These are phyloP conservation scores for Benincasa hispida DNA, from an alignment of 306 rosid genomes.

Conservation along the genomic window DNA sequence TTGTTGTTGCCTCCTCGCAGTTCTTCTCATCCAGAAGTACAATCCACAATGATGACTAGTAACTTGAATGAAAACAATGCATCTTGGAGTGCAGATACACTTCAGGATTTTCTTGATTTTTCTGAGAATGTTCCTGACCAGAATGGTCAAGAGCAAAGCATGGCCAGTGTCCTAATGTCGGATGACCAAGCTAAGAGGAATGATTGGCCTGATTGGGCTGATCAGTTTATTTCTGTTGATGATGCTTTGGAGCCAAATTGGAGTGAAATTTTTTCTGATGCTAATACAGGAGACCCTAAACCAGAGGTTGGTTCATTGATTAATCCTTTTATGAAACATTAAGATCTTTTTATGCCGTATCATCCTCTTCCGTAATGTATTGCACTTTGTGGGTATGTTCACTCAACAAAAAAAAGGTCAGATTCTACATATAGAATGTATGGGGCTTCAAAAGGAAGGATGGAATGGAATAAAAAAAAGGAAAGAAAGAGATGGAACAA, in stretches of 20 bases:
- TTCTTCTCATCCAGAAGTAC: constrained; percentile 30
- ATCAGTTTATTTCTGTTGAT: constrained; percentile 44
- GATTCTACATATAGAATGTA: neutral
- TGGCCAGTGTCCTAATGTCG: constrained; percentile 24
- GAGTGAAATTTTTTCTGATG: constrained; percentile 54
- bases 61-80: constrained; percentile 27
- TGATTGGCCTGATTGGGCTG: constrained; percentile 68
- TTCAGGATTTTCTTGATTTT: constrained; percentile 41
- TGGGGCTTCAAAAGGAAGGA: neutral
- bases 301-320: constrained; percentile 38
- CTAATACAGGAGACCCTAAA: constrained; percentile 31
- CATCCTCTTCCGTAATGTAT: neutral
- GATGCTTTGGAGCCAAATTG: constrained; percentile 48
- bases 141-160: constrained; percentile 37
- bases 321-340: neutral
- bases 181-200: constrained; percentile 37
- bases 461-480: neutral
- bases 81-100: constrained; percentile 54
- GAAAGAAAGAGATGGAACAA: neutral
- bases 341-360: neutral
- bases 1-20: constrained; percentile 17
- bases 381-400: neutral
- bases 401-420: neutral
- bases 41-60: constrained; percentile 24
- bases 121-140: constrained; percentile 39